phyloP scores from a whole-genome alignment of 345 rosid species.

The Salix dunnii region DNA sequence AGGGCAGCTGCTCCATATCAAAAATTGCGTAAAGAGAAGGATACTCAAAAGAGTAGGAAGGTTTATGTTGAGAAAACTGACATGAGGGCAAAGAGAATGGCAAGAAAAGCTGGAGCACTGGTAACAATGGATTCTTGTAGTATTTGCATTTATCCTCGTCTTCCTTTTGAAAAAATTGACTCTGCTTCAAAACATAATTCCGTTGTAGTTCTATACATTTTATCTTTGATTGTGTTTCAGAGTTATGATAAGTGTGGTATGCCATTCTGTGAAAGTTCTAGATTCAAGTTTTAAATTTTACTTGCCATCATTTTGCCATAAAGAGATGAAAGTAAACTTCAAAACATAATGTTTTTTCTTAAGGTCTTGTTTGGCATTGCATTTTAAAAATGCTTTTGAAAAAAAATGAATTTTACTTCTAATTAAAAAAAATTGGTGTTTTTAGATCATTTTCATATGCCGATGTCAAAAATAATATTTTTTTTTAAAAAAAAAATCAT shows the following conservation, averaged over 20 bases:
- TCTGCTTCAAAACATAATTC: background rate
- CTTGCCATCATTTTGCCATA: conserved; percentile 2
- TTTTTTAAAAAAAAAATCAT: no score
- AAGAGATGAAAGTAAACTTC: background rate
- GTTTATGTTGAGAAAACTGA: conserved; percentile 93
- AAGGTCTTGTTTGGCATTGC: no score
- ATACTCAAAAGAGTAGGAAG: conserved; percentile 62
- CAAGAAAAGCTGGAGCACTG: conserved; percentile 98
- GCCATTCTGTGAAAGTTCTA: background rate
- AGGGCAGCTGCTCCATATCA: conserved; percentile 99
- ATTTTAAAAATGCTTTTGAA: no score
- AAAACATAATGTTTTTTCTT: background rate
- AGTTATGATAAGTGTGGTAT: background rate
- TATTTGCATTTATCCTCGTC: background rate
- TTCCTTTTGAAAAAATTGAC: background rate
- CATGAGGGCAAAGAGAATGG: conserved; percentile 99
- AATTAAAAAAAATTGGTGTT: no score
- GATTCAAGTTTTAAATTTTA: conserved; percentile 1
- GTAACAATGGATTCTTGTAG: conserved; percentile 40
- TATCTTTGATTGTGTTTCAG: background rate
- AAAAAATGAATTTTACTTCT: no score
- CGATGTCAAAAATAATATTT: no score
- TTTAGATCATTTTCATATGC: no score
- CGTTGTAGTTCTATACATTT: background rate
- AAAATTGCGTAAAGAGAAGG: conserved; percentile 80